phyloP scores from a whole-genome alignment of 2,329 filamentous ascomycete genomes.

The Pseudogymnoascus sp. region DNA sequence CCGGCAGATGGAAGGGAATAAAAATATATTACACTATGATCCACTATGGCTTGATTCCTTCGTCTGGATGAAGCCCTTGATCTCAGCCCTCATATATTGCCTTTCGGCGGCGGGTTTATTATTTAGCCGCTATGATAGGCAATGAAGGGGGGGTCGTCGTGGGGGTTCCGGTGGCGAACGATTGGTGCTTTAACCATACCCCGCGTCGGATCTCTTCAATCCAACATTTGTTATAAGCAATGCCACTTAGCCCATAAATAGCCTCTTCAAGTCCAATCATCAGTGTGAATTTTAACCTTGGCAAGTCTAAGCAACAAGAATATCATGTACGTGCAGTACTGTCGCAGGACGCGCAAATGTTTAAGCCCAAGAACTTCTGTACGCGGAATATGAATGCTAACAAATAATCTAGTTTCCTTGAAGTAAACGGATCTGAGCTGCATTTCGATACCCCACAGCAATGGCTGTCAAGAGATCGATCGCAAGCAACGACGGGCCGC shows the following conservation, averaged over 20 bases:
- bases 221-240: neutral
- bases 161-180: neutral
- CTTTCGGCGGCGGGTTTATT: slow-evolving; percentile 3
- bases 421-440: neutral
- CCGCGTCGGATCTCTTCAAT: neutral
- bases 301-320: neutral
- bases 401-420: neutral
- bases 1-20: neutral
- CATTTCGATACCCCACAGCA: neutral
- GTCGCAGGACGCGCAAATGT: neutral
- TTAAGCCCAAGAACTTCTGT: neutral
- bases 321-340: neutral
- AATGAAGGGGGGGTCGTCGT: neutral
- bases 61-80: slow-evolving; percentile 6
- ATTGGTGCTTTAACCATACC: slow-evolving; percentile 7
- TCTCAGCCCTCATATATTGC: slow-evolving; percentile 1
- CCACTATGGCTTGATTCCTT: neutral
- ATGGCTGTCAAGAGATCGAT: neutral
- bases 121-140: neutral
- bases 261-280: slow-evolving; percentile 6
- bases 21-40: neutral
- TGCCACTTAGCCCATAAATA: slow-evolving; percentile 7
- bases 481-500: neutral
- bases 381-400: neutral
- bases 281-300: neutral